These are phyloP conservation scores for Neurospora sp. DNA, from an alignment of 495 filamentous ascomycete species.

Conservation along the genomic window DNA sequence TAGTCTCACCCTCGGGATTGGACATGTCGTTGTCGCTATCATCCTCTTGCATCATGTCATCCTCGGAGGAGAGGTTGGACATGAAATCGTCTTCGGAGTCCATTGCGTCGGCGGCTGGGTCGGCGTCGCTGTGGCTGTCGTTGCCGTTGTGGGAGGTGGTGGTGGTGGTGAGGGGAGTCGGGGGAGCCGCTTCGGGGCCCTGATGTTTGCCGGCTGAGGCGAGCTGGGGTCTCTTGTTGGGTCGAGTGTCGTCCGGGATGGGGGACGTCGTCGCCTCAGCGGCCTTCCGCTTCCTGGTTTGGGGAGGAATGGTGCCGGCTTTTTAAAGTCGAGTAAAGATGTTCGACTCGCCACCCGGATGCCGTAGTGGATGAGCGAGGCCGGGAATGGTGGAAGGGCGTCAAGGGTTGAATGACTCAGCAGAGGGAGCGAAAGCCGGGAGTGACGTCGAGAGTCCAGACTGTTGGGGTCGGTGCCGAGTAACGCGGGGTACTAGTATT, in stretches of 20 bases:
- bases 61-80: slow-evolving; percentile 69
- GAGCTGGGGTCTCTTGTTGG: slow-evolving; percentile 41
- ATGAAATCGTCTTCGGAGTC: slow-evolving; percentile 96
- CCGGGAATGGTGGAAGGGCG: neutral
- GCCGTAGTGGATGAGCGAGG: neutral
- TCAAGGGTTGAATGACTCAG: slow-evolving; percentile 1
- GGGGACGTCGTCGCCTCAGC: slow-evolving; percentile 57
- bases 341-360: slow-evolving; percentile 4
- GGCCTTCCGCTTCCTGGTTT: slow-evolving; percentile 85
- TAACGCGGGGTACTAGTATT: neutral
- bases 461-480: neutral
- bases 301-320: slow-evolving; percentile 49
- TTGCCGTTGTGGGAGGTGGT: slow-evolving; percentile 18
- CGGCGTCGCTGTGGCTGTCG: slow-evolving; percentile 15
- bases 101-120: slow-evolving; percentile 51
- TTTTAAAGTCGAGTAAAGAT: slow-evolving; percentile 1
- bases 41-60: slow-evolving; percentile 56
- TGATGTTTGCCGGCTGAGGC: slow-evolving; percentile 27
- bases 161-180: slow-evolving; percentile 15
- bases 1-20: slow-evolving; percentile 58
- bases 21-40: slow-evolving; percentile 69
- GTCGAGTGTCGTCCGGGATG: slow-evolving; percentile 22
- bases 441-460: slow-evolving; percentile 1
- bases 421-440: neutral
- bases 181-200: slow-evolving; percentile 33